Evolutionary conservation across 1,139 yeast genomes (phyloP).

Genomic region (Suhomyces atakaporum): DNA sequence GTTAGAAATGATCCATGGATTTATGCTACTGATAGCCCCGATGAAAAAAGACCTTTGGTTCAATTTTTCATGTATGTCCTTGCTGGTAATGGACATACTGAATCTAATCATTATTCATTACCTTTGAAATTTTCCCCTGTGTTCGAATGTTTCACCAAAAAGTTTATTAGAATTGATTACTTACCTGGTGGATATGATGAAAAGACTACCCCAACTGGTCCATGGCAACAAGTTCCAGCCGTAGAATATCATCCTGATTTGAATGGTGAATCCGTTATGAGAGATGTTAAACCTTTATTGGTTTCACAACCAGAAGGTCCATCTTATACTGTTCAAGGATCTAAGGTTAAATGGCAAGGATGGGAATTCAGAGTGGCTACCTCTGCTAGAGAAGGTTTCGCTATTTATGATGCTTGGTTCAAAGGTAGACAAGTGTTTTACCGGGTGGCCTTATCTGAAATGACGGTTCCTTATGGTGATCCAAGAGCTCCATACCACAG

Average conservation of each 20-base stretch:
- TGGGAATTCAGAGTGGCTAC: slow-evolving; percentile 83
- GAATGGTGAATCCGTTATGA: slow-evolving; percentile 52
- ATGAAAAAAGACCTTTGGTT: slow-evolving; percentile 61
- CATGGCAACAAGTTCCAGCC: slow-evolving; percentile 61
- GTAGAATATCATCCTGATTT: slow-evolving; percentile 78
- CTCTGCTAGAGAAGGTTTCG: slow-evolving; percentile 83
- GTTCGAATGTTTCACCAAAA: slow-evolving; percentile 64
- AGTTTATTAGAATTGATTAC: slow-evolving; percentile 75
- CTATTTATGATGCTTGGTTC: slow-evolving; percentile 71
- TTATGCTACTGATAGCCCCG: slow-evolving; percentile 74
- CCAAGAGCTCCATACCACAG: slow-evolving; percentile 90
- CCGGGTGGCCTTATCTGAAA: slow-evolving; percentile 78
- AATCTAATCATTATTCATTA: slow-evolving; percentile 81
- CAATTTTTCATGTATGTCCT: slow-evolving; percentile 81
- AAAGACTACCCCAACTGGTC: slow-evolving; percentile 56
- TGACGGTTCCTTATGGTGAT: slow-evolving; percentile 93
- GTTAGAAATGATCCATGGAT: slow-evolving; percentile 85
- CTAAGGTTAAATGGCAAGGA: slow-evolving; percentile 80
- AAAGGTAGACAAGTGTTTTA: slow-evolving; percentile 82
- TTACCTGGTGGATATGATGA: slow-evolving; percentile 75
- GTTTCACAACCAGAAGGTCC: slow-evolving; percentile 87
- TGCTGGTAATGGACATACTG: slow-evolving; percentile 66
- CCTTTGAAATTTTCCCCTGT: slow-evolving; percentile 85
- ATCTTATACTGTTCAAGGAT: slow-evolving; percentile 65
- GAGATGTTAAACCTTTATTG: slow-evolving; percentile 76